Evolutionary conservation across 306 rosid genomes (phyloP).

Genomic region (Carpinus viminea): DNA sequence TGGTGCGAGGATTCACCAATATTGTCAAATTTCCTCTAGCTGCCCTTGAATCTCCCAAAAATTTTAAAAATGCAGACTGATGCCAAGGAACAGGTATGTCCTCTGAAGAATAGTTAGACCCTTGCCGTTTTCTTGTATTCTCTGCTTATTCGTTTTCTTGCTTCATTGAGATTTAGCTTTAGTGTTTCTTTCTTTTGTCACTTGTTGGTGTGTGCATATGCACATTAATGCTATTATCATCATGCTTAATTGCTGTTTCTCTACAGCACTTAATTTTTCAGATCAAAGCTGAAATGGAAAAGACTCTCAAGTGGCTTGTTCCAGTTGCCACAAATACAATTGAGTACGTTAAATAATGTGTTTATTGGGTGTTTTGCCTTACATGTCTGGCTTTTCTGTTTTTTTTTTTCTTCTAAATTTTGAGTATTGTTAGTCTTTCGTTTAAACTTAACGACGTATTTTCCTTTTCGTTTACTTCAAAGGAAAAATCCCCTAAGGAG

Average conservation of each 20-base stretch:
- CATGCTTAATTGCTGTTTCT: constrained; percentile 14
- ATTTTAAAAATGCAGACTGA: constrained; percentile 38
- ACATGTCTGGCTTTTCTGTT: background rate
- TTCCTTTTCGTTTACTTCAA: constrained; percentile 53
- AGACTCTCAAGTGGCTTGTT: constrained; percentile 75
- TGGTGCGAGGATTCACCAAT: background rate
- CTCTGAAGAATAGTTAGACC: constrained; percentile 1
- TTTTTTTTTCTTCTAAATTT: background rate
- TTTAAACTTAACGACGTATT: background rate
- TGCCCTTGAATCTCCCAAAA: background rate
- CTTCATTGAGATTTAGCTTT: constrained; percentile 6
- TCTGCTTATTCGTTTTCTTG: background rate
- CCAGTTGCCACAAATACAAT: constrained; percentile 78
- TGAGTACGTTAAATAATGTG: constrained; percentile 53
- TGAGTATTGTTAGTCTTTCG: background rate
- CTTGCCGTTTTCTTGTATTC: constrained; percentile 15
- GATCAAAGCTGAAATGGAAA: constrained; percentile 75
- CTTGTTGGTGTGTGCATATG: constrained; percentile 12
- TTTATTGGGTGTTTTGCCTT: constrained; percentile 3
- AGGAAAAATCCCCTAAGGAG: constrained; percentile 94
- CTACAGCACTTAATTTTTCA: constrained; percentile 59
- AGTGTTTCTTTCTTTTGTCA: constrained; percentile 1
- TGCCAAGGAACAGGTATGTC: constrained; percentile 63
- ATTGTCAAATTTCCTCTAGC: background rate
- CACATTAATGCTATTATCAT: background rate